Evolutionary conservation across 257 asterid species (phyloP).

Genomic region (Rubia yunnanensis): DNA sequence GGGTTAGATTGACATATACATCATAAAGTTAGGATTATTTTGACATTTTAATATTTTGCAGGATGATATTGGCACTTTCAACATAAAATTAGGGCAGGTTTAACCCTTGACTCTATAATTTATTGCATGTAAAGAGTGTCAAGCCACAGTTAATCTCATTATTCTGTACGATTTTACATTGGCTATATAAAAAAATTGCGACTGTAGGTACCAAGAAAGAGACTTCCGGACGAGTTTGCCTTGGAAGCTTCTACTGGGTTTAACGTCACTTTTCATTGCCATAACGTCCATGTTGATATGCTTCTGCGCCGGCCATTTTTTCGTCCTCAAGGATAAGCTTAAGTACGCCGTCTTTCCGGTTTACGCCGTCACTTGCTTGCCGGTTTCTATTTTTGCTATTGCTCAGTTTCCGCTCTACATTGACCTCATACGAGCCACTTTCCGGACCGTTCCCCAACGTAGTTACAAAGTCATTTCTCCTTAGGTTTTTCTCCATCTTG

Average conservation of each 20-base stretch:
- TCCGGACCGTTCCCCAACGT: conserved; percentile 3
- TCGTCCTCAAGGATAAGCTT: conserved; percentile 12
- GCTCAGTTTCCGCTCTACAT: conserved; percentile 12
- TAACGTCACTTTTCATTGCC: conserved; percentile 5
- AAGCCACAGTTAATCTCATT: no score
- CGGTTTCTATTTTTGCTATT: conserved; percentile 5
- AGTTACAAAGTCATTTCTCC: conserved; percentile 2
- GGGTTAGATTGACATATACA: no score
- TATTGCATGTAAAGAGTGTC: no score
- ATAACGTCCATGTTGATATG: conserved; percentile 7
- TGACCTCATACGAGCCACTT: conserved; percentile 8
- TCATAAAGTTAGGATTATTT: no score
- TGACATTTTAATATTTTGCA: no score
- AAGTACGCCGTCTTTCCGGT: conserved; percentile 1
- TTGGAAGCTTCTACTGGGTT: conserved; percentile 3
- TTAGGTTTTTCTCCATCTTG: no score
- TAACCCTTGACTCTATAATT: no score
- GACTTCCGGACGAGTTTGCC: conserved; percentile 12
- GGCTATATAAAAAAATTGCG: no score
- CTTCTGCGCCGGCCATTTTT: conserved; percentile 11
- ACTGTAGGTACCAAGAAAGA: conserved; percentile 5
- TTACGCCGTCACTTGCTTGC: conserved; percentile 7
- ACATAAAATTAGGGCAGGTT: no score
- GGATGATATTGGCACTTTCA: no score
- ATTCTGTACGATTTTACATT: no score